Base-by-base conservation (phyloP, 1,284 basidiomycete genomes). In the Trichosporon faecale region DNA sequence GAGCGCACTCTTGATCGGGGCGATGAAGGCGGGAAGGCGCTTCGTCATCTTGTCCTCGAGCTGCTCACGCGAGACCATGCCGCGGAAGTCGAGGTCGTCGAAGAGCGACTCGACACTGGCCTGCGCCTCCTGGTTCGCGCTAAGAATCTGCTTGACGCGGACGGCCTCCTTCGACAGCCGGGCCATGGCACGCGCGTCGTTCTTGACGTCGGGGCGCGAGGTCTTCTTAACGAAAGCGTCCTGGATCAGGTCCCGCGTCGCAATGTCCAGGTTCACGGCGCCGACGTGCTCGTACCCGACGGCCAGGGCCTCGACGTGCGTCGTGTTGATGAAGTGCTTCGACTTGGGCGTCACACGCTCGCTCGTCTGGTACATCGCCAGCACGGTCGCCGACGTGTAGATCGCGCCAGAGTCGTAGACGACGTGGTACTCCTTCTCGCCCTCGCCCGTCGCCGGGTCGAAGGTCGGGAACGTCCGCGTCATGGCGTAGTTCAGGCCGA, bases 401-500 rank as follows among this genome's bases (percentile, higher is more conserved):
- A 92, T 90, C 2, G 95, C 92, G 46, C 97, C 96, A 0, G 94
- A 91, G 78, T 99, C 97, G 83, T 93, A 98, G 73, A 99, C 91
- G 75, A 99, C 84, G 80, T 99, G 95, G 81, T 90, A 89, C 82
- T 97, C 95, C 21, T 90, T 89, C 8, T 85, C 77, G 12, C 80
- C 79, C 52, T 74, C 70, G 3, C 79, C 79, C 12, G 77, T 79
- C 23, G 70, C 76, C 8, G 73, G 72, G 67, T 82, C 72, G 70
- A 70, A 79, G 23, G 75, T 73, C 0, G 90, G 85, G 86, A 99
- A 99, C 0, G 88, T 88, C 44, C 95, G 88, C 1, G 94, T 94
- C 92, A 98, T 97, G 46, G 95, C 96, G 79, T 94, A 99, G 85
- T 97, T 97, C 75, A 98, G 87, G 8, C 92, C 95, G 31, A 95